These are phyloP conservation scores for Nicotiana paniculata DNA, from an alignment of 257 asterid genomes.

Conservation along the genomic window DNA sequence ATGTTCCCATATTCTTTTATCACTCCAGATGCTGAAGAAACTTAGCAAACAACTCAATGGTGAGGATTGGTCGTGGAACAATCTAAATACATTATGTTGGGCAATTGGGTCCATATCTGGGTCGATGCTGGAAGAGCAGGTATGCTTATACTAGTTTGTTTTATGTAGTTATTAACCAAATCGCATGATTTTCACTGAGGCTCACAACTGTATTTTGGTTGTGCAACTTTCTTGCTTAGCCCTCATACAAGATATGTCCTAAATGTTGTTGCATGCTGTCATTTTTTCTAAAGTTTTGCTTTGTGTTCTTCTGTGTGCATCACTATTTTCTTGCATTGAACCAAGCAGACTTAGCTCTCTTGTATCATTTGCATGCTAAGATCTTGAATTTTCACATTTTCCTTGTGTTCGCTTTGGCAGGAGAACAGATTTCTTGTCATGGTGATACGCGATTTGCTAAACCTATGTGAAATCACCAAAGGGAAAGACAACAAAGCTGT, in stretches of 20 bases:
- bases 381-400: constrained; percentile 4
- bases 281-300: not conserved
- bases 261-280: not conserved
- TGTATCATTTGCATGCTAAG: not conserved
- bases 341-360: not conserved
- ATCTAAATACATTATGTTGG: constrained; percentile 97
- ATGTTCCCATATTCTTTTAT: not conserved
- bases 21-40: constrained; percentile 75
- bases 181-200: not conserved
- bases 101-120: constrained; percentile 99
- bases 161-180: not conserved
- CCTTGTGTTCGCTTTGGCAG: constrained; percentile 34
- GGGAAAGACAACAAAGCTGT: constrained; percentile 99
- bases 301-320: not conserved
- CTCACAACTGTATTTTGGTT: not conserved
- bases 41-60: constrained; percentile 79
- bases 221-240: constrained; percentile 5
- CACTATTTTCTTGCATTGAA: not conserved
- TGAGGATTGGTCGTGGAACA: constrained; percentile 98
- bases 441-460: constrained; percentile 98
- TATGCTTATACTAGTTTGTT: constrained; percentile 7
- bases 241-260: not conserved
- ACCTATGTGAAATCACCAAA: constrained; percentile 92
- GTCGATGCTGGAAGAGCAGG: constrained; percentile 98
- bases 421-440: constrained; percentile 93